These are phyloP conservation scores for Nicotiana noctiflora DNA, from an alignment of 257 asterid species.

Conservation along the genomic window DNA sequence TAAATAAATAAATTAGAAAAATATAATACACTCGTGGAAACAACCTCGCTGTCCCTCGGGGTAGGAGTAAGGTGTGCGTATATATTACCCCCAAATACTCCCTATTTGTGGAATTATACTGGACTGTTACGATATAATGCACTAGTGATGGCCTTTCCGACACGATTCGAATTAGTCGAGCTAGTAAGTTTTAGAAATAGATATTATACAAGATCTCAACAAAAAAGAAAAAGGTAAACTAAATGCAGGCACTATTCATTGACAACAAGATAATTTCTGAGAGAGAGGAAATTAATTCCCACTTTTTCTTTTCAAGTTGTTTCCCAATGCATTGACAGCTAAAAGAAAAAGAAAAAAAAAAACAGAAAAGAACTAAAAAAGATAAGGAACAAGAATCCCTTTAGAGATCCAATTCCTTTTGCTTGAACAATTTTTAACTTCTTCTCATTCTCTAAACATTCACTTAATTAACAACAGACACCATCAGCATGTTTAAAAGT, in stretches of 20 bases:
- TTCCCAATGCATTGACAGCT: conserved; percentile 38
- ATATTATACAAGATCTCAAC: neutral
- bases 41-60: too few species aligned
- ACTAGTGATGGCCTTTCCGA: neutral
- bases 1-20: neutral
- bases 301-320: conserved; percentile 19
- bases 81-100: too few species aligned
- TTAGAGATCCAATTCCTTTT: conserved; percentile 31
- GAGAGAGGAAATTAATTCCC: conserved; percentile 24
- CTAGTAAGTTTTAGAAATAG: neutral
- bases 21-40: too few species aligned
- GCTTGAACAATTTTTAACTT: conserved; percentile 15
- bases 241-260: conserved; percentile 29
- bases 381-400: conserved; percentile 29
- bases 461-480: conserved; percentile 10
- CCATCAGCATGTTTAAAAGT: conserved; percentile 11
- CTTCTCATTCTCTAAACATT: conserved; percentile 14
- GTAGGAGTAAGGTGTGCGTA: too few species aligned
- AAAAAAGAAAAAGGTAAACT: conserved; percentile 3
- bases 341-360: conserved; percentile 14
- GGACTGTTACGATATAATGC: too few species aligned
- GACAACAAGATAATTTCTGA: conserved; percentile 35
- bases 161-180: neutral
- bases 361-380: conserved; percentile 6
- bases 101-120: too few species aligned